Evolutionary conservation across 1,284 basidiomycete species (phyloP), one percentile per base, ranked within the genome.

Genomic region (Cryptococcus hybrid): DNA sequence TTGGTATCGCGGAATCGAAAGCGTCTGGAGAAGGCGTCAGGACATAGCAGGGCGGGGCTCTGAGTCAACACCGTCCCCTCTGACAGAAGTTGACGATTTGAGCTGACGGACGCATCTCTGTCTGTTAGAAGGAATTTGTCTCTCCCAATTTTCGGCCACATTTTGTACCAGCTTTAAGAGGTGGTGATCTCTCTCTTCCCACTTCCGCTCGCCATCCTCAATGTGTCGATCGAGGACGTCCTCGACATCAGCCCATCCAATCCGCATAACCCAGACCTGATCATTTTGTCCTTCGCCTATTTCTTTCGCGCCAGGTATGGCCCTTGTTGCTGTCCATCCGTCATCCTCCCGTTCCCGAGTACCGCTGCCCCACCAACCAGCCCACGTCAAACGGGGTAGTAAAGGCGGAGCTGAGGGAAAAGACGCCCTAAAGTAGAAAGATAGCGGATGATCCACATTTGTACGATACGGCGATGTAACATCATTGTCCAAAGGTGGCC

Each of bases 221-320:
- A 38, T 52, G 7, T 66, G 60, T 6, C 67, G 62, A 55, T 75
- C 74, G 30, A 76, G 63, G 0, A 76, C 69, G 51, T 67, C 67
- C 3, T 64, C 72, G 5, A 75, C 75, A 53, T 74, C 73, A 7
- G 72, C 65, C 75, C 75, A 77, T 1, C 62, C 73, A 3, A 75
- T 57, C 9, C 73, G 59, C 52, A 74, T 52, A 3, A 75, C 47
- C 12, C 63, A 48, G 3, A 76, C 56, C 48, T 71, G 69, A 12
- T 64, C 65, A 6, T 61, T 55, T 8, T 52, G 45, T 3, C 46
- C 56, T 9, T 39, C 49, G 2, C 40, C 55, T 34, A 52, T 46
- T 6, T 52, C 34, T 7, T 38, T 48, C 7, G n/a, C 47, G 7
- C 44, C 43, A 2, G 47, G 51, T 36, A 52, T 40, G 36, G 35